Percentiles rank a stretch among this genome's conserved stretches.
These are phyloP conservation scores for Bryum argenteum DNA, from an alignment of 225 moss, liverwort and hornwort genomes.

Conservation along the genomic window DNA sequence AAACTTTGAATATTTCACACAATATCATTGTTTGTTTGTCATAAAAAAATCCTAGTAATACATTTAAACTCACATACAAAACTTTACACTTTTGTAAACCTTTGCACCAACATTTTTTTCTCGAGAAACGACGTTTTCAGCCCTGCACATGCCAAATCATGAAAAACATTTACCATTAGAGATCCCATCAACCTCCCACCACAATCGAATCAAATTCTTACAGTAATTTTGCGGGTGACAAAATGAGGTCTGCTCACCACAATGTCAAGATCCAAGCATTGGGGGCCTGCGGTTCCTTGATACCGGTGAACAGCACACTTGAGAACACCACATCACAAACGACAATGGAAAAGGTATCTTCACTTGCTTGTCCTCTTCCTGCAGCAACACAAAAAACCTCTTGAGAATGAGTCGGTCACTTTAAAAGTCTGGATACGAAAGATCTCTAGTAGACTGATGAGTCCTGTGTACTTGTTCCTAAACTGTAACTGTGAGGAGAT, in stretches of 20 bases:
- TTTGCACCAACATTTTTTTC: constrained; percentile 3
- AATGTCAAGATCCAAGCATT: constrained; percentile 21
- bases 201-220: constrained; percentile 5
- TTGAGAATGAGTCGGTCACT: not conserved
- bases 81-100: constrained; percentile 15
- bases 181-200: constrained; percentile 1
- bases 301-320: constrained; percentile 34
- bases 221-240: not conserved
- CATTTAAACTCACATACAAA: constrained; percentile 28
- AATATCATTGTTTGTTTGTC: constrained; percentile 4
- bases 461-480: too few species aligned
- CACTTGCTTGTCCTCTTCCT: constrained; percentile 37
- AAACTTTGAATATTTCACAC: constrained; percentile 3
- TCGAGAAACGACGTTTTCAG: not conserved
- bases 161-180: constrained; percentile 11
- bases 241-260: constrained; percentile 35
- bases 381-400: constrained; percentile 3
- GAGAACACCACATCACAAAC: constrained; percentile 48
- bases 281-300: constrained; percentile 27
- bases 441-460: too few species aligned
- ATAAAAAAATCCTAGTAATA: constrained; percentile 26
- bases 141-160: constrained; percentile 23
- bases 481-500: too few species aligned
- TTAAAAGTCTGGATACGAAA: too few species aligned
- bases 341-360: constrained; percentile 41